Percentiles rank a stretch among this genome's conserved stretches.
Conservation (phyloP, 176 grass and related monocot species). For the Pharus latifolius region DNA sequence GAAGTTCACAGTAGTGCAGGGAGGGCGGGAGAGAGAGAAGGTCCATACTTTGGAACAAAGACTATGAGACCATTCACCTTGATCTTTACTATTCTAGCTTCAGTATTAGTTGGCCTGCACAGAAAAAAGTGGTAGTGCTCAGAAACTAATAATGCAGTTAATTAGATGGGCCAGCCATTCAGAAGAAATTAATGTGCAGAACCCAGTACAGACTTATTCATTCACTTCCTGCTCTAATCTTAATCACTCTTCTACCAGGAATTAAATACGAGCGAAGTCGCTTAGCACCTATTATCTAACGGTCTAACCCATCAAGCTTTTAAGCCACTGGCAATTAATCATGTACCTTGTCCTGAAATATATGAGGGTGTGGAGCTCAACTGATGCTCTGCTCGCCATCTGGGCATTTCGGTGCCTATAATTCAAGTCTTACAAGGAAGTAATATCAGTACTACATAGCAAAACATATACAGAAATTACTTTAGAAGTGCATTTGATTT, state of each 20-base stretch:
- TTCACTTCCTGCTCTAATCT: neutral
- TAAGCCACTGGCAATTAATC: neutral
- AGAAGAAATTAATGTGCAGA: too few relatives aligned
- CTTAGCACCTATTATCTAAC: neutral
- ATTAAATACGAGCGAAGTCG: too few relatives aligned
- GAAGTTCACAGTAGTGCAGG: too few relatives aligned
- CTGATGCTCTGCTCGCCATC: conserved; percentile 92
- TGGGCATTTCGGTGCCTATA: conserved; percentile 94
- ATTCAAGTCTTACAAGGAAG: conserved; percentile 60
- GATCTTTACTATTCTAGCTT: conserved; percentile 97
- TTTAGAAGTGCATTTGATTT: conserved; percentile 4
- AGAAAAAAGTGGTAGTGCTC: neutral
- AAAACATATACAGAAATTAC: neutral
- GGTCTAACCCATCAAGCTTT: neutral
- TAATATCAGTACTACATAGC: conserved; percentile 22
- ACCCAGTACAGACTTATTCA: neutral
- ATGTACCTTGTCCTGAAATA: conserved; percentile 93
- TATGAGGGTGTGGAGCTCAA: conserved; percentile 94
- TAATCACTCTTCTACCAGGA: too few relatives aligned
- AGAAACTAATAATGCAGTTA: conserved; percentile 14
- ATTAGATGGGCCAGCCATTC: too few relatives aligned
- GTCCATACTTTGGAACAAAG: conserved; percentile 90
- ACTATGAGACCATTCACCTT: conserved; percentile 98
- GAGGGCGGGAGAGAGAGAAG: neutral
- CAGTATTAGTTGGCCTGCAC: conserved; percentile 78